Base-by-base conservation (phyloP, 148 eudicot species). In the Rhododendron mucronatum region DNA sequence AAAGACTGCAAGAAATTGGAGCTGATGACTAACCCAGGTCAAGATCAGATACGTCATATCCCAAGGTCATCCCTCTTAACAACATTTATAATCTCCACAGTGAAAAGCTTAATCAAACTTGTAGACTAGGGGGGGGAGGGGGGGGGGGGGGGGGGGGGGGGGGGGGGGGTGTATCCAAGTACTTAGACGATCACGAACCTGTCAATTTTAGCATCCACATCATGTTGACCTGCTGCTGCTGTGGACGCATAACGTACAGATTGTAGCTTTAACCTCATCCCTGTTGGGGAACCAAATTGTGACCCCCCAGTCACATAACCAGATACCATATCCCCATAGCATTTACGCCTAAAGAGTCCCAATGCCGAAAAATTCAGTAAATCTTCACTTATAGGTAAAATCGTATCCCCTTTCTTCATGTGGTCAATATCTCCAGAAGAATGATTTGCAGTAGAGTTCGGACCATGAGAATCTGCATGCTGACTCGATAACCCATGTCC, bases 191-290 rank as follows among this genome's bases (percentile, higher is more conserved):
- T n/a, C 79, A 53, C 83, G 23, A 35, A 93, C 96, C 98, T 92
- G 88, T 96, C 98, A 90, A 96, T 96, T 87, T 89, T 91, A 45
- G 95, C 95, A 94, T 96, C 92, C 80, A 89, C 86, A 74, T 92
- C 87, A 75, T 93, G 96, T 88, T 93, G 90, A 63, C 91, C 91
- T 78, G 92, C 92, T 12, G 90, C 84, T 23, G 92, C 92, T 14
- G 92, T 90, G 41, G 93, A 88, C 86, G 91, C 92, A 89, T 83
- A 85, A 55, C 90, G 90, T 82, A 80, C 30, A 51, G 83, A 73
- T 30, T 89, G 90, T 61, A 74, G 85, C 85, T 84, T 82, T 26
- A 78, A 82, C 82, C 87, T 83, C 39, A 67, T 78, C 69, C 87
- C 87, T 51, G 50, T 53, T 13, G 87, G 86, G 47, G 79, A 81